phyloP scores from a whole-genome alignment of 2,329 filamentous ascomycete genomes.

The Aureobasidium sp. region DNA sequence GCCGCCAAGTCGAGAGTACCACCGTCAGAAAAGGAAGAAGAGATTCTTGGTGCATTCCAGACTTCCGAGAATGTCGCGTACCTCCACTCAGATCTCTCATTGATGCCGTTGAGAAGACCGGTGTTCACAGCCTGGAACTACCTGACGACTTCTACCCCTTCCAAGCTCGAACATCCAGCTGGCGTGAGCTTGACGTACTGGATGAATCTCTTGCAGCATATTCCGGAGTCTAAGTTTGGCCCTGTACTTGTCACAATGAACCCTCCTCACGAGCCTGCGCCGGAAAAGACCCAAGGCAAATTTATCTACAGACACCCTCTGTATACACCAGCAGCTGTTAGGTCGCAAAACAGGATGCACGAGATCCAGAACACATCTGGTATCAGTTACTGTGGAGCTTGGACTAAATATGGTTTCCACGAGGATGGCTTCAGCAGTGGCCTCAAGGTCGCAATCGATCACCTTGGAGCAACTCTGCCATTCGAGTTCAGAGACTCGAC shows the following conservation, averaged over 20 bases:
- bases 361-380: slow-evolving; percentile 68
- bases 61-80: slow-evolving; percentile 66
- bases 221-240: slow-evolving; percentile 57
- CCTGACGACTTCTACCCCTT: slow-evolving; percentile 54
- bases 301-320: slow-evolving; percentile 67
- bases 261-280: slow-evolving; percentile 58
- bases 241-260: slow-evolving; percentile 76
- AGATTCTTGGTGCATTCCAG: slow-evolving; percentile 61
- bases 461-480: slow-evolving; percentile 64
- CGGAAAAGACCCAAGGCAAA: slow-evolving; percentile 56
- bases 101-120: slow-evolving; percentile 57
- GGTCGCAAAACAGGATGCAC: slow-evolving; percentile 56
- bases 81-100: slow-evolving; percentile 65
- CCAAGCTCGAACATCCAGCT: slow-evolving; percentile 21
- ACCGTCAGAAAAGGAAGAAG: slow-evolving; percentile 46
- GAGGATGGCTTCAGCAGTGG: slow-evolving; percentile 81
- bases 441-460: slow-evolving; percentile 58
- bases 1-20: slow-evolving; percentile 13
- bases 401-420: slow-evolving; percentile 80
- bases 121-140: slow-evolving; percentile 80
- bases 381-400: slow-evolving; percentile 75
- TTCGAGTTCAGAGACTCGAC: slow-evolving; percentile 66
- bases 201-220: slow-evolving; percentile 76
- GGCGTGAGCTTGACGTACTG: slow-evolving; percentile 60
- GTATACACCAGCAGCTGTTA: slow-evolving; percentile 58